Percentiles rank a stretch among this genome's conserved stretches.
Conservation (phyloP, 2,329 filamentous ascomycete species). For the Botrytis pseudocinerea region DNA sequence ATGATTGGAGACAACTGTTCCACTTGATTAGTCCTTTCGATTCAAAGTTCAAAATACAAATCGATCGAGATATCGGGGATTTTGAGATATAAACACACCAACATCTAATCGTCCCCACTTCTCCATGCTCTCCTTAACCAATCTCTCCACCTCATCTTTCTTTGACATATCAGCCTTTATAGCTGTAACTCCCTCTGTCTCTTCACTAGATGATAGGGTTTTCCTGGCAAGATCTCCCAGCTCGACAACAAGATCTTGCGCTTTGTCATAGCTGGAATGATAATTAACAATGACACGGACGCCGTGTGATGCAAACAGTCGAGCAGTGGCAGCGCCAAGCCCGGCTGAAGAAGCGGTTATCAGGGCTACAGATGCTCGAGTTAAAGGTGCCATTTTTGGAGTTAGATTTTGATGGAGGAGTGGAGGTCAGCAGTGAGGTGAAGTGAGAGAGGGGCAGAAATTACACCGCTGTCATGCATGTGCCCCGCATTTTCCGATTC, state of each 20-base stretch:
- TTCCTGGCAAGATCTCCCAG: slow-evolving; percentile 44
- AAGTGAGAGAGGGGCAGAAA: background rate
- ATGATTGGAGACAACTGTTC: slow-evolving; percentile 68
- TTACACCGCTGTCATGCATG: background rate
- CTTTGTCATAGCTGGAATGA: slow-evolving; percentile 59
- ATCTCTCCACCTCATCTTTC: slow-evolving; percentile 56
- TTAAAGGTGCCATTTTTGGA: background rate
- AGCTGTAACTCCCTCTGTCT: slow-evolving; percentile 45
- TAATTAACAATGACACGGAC: slow-evolving; percentile 76
- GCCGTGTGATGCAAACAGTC: slow-evolving; percentile 67
- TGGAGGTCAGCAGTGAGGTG: background rate
- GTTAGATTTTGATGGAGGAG: background rate
- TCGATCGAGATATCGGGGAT: no score
- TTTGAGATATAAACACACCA: slow-evolving; percentile 4
- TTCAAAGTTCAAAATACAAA: background rate
- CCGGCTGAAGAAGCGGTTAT: slow-evolving; percentile 62
- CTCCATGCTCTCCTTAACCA: slow-evolving; percentile 60
- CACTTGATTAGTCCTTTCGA: background rate
- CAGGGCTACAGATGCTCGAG: slow-evolving; percentile 39
- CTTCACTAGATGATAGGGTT: background rate
- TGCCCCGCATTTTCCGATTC: background rate
- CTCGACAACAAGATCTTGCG: slow-evolving; percentile 57
- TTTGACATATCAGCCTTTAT: slow-evolving; percentile 68
- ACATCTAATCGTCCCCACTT: slow-evolving; percentile 72
- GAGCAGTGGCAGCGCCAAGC: slow-evolving; percentile 67